Conservation (phyloP, 83 land plant genomes). For the Picea engelmannii region DNA sequence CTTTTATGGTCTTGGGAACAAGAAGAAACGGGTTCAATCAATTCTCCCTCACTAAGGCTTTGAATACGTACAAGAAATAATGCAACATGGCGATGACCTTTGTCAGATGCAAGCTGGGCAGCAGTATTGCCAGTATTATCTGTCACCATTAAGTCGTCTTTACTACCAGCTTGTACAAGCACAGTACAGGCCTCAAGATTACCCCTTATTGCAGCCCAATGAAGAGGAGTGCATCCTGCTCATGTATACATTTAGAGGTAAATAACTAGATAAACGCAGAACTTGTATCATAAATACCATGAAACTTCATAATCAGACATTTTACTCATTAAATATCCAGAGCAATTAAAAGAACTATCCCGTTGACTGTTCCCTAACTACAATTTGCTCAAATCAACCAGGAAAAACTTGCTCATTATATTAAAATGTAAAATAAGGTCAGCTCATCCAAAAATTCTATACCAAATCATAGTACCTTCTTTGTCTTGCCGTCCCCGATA, state of each 20-base stretch:
- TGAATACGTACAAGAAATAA: slow-evolving; percentile 91
- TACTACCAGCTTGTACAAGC: slow-evolving; percentile 91
- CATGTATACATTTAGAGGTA: background rate
- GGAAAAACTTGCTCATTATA: background rate
- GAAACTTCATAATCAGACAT: slow-evolving; percentile 11
- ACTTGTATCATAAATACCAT: background rate
- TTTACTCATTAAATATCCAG: background rate
- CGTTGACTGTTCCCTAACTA: background rate
- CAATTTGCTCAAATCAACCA: slow-evolving; percentile 5
- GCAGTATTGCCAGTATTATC: slow-evolving; percentile 89
- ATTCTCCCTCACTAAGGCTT: background rate
- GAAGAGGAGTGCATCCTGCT: slow-evolving; percentile 94
- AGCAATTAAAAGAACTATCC: background rate
- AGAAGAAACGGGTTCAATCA: background rate
- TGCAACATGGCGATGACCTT: slow-evolving; percentile 97
- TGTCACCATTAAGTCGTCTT: slow-evolving; percentile 80
- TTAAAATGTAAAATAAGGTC: background rate
- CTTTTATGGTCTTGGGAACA: background rate
- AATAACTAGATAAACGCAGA: background rate
- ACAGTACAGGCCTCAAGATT: slow-evolving; percentile 97
- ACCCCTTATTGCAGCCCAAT: slow-evolving; percentile 98
- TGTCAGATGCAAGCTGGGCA: slow-evolving; percentile 94
- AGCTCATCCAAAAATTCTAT: background rate
- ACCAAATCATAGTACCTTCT: slow-evolving; percentile 60
- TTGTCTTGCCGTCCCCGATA: slow-evolving; percentile 85